Conservation (phyloP, 306 rosid genomes). For the Quercus dentata region DNA sequence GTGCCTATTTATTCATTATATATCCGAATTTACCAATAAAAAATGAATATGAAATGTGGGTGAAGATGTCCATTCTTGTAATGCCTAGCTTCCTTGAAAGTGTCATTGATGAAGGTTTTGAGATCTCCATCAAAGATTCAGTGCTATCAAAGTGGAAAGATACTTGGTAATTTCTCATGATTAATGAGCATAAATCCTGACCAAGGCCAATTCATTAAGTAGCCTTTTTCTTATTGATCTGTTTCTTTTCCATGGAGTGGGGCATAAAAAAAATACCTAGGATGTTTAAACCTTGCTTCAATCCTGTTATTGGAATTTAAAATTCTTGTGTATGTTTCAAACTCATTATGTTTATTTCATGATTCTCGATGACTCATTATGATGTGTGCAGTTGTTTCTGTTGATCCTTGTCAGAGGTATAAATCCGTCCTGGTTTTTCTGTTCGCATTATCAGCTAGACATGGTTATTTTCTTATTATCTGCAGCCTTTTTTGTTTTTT, state of each 20-base stretch:
- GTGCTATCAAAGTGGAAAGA: too few species aligned
- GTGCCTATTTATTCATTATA: background rate
- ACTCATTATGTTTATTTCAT: conserved; percentile 11
- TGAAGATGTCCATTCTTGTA: too few species aligned
- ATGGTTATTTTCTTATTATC: conserved; percentile 17
- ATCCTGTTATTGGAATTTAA: background rate
- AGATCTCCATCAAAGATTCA: background rate
- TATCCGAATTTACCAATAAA: too few species aligned
- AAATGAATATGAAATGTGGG: too few species aligned
- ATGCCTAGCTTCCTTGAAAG: background rate
- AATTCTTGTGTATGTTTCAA: background rate
- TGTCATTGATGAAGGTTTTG: background rate
- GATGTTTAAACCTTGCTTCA: background rate
- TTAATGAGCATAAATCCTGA: background rate
- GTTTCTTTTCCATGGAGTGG: too few species aligned
- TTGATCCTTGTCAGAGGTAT: conserved; percentile 85
- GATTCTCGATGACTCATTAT: conserved; percentile 27
- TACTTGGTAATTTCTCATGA: background rate
- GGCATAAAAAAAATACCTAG: background rate
- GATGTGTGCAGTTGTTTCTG: conserved; percentile 76
- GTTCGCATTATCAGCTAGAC: background rate
- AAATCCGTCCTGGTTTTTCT: conserved; percentile 8
- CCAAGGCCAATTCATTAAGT: background rate
- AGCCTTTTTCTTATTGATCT: background rate
- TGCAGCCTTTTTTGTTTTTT: background rate